phyloP scores from a whole-genome alignment of 768 basidiomycete genomes.

The Rhodotorula babjevae region DNA sequence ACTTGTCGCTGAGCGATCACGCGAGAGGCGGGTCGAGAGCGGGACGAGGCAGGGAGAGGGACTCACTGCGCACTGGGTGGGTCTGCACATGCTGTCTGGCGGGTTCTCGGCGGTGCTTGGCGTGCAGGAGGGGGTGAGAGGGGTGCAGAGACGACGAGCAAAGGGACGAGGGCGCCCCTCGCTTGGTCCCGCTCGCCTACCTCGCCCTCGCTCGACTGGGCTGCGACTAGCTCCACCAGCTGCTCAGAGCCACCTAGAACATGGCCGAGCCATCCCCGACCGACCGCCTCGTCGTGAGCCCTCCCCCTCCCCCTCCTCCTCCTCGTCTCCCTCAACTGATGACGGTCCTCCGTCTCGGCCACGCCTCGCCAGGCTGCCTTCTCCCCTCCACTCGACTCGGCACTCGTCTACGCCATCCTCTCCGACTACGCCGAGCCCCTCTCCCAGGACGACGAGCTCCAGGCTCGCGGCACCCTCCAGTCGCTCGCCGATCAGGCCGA shows the following conservation, averaged over 20 bases:
- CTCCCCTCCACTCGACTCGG: conserved; percentile 21
- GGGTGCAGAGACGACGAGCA: not conserved
- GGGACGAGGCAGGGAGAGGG: not conserved
- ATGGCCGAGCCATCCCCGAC: not conserved
- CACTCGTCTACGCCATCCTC: conserved; percentile 34
- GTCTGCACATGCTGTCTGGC: not conserved
- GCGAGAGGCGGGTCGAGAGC: too few species aligned
- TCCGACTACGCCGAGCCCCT: conserved; percentile 24
- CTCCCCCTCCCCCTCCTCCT: not conserved
- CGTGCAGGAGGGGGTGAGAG: not conserved
- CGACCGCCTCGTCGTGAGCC: not conserved
- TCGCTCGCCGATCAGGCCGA: conserved; percentile 36
- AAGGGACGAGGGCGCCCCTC: too few species aligned
- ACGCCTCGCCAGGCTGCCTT: conserved; percentile 15
- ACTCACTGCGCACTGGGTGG: not conserved
- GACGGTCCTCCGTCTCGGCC: too few species aligned
- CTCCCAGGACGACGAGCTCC: conserved; percentile 4
- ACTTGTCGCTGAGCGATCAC: too few species aligned
- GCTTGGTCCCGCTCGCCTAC: too few species aligned
- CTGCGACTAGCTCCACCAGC: too few species aligned
- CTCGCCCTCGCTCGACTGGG: too few species aligned
- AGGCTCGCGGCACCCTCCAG: conserved; percentile 7
- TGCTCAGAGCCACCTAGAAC: too few species aligned
- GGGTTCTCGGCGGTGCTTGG: not conserved
- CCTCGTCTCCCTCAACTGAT: not conserved